A percentile compares a stretch with the other conserved stretches of the same genome.
phyloP scores from a whole-genome alignment of 2,329 filamentous ascomycete genomes.

The Aspergillus hortae region DNA sequence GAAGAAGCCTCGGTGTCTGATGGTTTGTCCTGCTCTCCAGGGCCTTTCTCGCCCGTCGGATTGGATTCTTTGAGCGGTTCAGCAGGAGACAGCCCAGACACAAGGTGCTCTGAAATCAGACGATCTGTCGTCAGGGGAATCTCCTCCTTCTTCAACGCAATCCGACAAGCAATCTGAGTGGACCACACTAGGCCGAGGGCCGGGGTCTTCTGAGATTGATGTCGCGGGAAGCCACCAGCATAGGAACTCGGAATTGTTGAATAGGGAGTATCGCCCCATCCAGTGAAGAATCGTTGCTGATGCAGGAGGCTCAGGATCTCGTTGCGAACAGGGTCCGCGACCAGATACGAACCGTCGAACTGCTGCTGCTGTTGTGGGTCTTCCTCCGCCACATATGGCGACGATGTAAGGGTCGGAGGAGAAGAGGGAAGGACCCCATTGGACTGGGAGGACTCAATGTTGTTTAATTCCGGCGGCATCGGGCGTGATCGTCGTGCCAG shows the following conservation, averaged over 20 bases:
- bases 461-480: slow-evolving; percentile 9
- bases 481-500: slow-evolving; percentile 8
- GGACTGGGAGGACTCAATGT: slow-evolving; percentile 14
- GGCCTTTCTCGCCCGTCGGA: too few relatives aligned
- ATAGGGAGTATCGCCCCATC: slow-evolving; percentile 72
- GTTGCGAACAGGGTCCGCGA: slow-evolving; percentile 35
- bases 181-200: slow-evolving; percentile 87
- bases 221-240: slow-evolving; percentile 3
- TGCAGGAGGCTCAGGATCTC: slow-evolving; percentile 73
- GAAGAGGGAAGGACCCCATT: slow-evolving; percentile 20
- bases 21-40: not conserved
- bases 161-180: slow-evolving; percentile 77
- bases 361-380: slow-evolving; percentile 14
- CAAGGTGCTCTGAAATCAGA: not conserved
- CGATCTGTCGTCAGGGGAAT: slow-evolving; percentile 30
- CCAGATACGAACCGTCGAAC: slow-evolving; percentile 32
- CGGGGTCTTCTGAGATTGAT: slow-evolving; percentile 66
- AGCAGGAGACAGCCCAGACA: not conserved
- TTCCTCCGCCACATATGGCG: slow-evolving; percentile 25
- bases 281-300: slow-evolving; percentile 92
- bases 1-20: not conserved
- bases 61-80: not conserved
- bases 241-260: slow-evolving; percentile 13
- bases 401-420: slow-evolving; percentile 25
- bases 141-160: slow-evolving; percentile 74